Conservation (phyloP, 148 eudicot genomes). For the Diospyros kaki region DNA sequence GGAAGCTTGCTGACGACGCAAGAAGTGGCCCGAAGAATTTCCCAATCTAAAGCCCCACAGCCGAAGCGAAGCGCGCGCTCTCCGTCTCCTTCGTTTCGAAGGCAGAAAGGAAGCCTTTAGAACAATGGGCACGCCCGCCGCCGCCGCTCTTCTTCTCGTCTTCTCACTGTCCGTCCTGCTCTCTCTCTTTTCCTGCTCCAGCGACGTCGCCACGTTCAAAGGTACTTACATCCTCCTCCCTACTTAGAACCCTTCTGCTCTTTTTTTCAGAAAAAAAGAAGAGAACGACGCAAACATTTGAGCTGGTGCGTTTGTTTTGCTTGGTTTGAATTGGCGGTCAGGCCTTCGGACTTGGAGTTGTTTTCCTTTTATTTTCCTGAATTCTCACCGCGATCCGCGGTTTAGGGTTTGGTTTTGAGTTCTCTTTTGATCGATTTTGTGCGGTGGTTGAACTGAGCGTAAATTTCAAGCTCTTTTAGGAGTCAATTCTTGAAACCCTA, state of each 20-base stretch:
- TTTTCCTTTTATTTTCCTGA: background rate
- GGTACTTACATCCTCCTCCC: conserved; percentile 3
- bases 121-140: conserved; percentile 17
- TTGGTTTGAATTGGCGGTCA: background rate
- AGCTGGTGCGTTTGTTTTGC: background rate
- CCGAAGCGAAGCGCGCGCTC: no score
- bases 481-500: background rate
- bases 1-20: no score
- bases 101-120: background rate
- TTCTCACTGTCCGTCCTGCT: conserved; percentile 15
- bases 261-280: background rate
- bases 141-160: conserved; percentile 4
- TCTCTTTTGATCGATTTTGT: background rate
- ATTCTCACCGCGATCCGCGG: background rate
- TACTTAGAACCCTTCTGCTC: background rate
- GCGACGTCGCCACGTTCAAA: background rate
- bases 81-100: no score
- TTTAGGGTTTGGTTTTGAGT: background rate
- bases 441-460: background rate
- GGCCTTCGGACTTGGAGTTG: background rate
- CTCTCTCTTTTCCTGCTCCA: conserved; percentile 14
- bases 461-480: background rate
- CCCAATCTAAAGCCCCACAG: no score
- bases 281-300: background rate
- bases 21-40: no score